phyloP scores from a whole-genome alignment of 192 early-diverging fungal species.

The Neocallimastix lanati region DNA sequence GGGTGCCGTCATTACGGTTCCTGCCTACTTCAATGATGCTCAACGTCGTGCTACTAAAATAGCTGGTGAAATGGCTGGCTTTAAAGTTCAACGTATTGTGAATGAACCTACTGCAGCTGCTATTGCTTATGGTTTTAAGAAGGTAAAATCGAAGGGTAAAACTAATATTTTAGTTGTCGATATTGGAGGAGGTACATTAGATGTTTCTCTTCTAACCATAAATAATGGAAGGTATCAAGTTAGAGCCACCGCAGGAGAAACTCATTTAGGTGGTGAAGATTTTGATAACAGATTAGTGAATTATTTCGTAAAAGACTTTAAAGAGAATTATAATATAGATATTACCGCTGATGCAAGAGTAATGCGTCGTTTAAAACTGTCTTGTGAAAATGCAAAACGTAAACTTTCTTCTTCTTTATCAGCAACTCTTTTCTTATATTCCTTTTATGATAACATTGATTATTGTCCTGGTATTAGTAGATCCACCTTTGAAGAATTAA shows the following conservation, averaged over 20 bases:
- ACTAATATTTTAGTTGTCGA: constrained; percentile 91
- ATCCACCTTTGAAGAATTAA: constrained; percentile 97
- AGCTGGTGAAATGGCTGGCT: constrained; percentile 83
- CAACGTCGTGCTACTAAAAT: constrained; percentile 99
- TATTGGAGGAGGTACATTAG: constrained; percentile 93
- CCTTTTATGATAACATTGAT: constrained; percentile 89
- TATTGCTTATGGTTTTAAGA: constrained; percentile 97
- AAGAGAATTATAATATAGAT: constrained; percentile 96
- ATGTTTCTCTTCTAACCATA: constrained; percentile 90
- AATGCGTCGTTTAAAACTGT: constrained; percentile 87
- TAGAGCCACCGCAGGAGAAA: too few species aligned
- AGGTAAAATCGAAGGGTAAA: constrained; percentile 78
- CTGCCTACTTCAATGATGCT: too few species aligned
- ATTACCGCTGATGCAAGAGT: constrained; percentile 72
- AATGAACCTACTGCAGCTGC: too few species aligned
- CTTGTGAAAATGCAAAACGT: constrained; percentile 92
- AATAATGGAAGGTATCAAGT: constrained; percentile 97
- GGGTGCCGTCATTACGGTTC: constrained; percentile 92
- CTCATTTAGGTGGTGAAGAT: too few species aligned
- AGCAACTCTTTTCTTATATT: constrained; percentile 87
- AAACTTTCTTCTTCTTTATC: constrained; percentile 82
- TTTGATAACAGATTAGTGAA: too few species aligned
- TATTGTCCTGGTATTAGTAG: constrained; percentile 95
- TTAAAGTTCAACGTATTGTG: constrained; percentile 98
- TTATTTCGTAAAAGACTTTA: too few species aligned